Percentiles rank a stretch among this genome's conserved stretches.
Evolutionary conservation across 2,329 filamentous ascomycete species (phyloP).

Genomic region (Phialemoniopsis sp.): DNA sequence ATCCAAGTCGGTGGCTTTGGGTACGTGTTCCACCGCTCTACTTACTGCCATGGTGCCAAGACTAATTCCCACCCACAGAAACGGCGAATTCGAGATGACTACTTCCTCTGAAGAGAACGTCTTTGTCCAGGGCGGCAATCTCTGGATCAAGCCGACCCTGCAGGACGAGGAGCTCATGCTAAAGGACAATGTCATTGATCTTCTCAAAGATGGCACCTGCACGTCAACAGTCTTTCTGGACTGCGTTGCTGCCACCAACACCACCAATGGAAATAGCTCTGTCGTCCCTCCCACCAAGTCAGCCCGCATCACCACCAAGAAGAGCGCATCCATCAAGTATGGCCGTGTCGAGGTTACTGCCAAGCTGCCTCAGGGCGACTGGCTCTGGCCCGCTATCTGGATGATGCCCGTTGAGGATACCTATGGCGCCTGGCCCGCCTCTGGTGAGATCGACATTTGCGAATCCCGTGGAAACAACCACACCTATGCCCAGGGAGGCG

Average conservation of each 20-base stretch:
- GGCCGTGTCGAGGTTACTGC: conserved; percentile 78
- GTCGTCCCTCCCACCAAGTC: conserved; percentile 76
- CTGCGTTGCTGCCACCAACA: conserved; percentile 72
- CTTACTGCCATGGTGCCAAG: not conserved
- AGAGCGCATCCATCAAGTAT: conserved; percentile 69
- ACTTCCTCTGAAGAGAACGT: conserved; percentile 71
- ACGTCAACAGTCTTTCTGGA: conserved; percentile 54
- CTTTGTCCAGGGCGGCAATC: conserved; percentile 63
- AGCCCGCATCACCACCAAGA: conserved; percentile 72
- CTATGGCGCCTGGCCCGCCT: conserved; percentile 75
- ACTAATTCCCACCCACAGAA: conserved; percentile 39
- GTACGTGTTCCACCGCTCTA: conserved; percentile 40
- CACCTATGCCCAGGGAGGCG: conserved; percentile 71
- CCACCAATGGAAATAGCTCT: conserved; percentile 63
- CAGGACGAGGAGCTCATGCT: conserved; percentile 65
- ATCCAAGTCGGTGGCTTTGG: conserved; percentile 72
- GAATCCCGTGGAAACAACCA: conserved; percentile 82
- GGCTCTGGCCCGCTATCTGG: conserved; percentile 92
- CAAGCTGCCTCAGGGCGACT: conserved; percentile 72
- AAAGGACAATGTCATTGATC: conserved; percentile 63
- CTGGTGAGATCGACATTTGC: conserved; percentile 80
- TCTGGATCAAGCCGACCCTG: conserved; percentile 74
- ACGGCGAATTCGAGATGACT: conserved; percentile 77
- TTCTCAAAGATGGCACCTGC: conserved; percentile 62
- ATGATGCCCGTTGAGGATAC: conserved; percentile 71